These are phyloP conservation scores for Filosporella fistucella DNA, from an alignment of 495 filamentous ascomycete species.

Conservation along the genomic window DNA sequence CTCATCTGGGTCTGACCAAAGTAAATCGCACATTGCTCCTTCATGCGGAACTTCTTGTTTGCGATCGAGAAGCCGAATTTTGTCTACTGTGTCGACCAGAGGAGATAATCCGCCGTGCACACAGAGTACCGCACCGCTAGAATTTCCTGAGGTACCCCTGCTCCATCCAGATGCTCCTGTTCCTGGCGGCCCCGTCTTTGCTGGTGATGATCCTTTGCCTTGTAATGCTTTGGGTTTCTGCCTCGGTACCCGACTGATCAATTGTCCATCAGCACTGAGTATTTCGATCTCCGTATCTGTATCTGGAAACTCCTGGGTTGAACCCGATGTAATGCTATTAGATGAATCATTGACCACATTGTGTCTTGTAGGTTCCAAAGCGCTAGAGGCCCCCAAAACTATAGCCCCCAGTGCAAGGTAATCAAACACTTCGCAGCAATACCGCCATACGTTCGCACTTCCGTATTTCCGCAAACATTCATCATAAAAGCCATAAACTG, in stretches of 20 bases:
- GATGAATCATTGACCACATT: slow-evolving; percentile 40
- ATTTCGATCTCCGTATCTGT: slow-evolving; percentile 90
- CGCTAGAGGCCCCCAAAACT: slow-evolving; percentile 81
- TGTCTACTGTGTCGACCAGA: slow-evolving; percentile 89
- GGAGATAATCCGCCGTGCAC: slow-evolving; percentile 93
- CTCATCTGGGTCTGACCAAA: slow-evolving; percentile 98
- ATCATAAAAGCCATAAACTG: slow-evolving; percentile 98
- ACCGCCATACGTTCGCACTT: slow-evolving; percentile 94
- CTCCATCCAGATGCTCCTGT: slow-evolving; percentile 68
- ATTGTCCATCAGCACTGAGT: slow-evolving; percentile 71
- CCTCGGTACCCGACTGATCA: slow-evolving; percentile 68
- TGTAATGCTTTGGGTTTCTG: slow-evolving; percentile 24
- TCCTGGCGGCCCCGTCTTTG: slow-evolving; percentile 67
- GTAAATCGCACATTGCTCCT: slow-evolving; percentile 96
- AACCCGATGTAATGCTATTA: slow-evolving; percentile 23
- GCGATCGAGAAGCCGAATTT: slow-evolving; percentile 89
- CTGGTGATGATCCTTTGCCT: slow-evolving; percentile 21
- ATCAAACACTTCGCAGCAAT: slow-evolving; percentile 98
- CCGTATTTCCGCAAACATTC: slow-evolving; percentile 98
- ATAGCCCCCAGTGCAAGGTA: slow-evolving; percentile 94
- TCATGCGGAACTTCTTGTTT: slow-evolving; percentile 99
- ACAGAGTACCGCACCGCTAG: slow-evolving; percentile 83
- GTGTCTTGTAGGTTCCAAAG: slow-evolving; percentile 49
- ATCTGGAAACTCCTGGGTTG: slow-evolving; percentile 39
- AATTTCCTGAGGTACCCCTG: slow-evolving; percentile 57